Evolutionary conservation across 108 stramenopile species (phyloP).

Genomic region (Nitzschia palea): DNA sequence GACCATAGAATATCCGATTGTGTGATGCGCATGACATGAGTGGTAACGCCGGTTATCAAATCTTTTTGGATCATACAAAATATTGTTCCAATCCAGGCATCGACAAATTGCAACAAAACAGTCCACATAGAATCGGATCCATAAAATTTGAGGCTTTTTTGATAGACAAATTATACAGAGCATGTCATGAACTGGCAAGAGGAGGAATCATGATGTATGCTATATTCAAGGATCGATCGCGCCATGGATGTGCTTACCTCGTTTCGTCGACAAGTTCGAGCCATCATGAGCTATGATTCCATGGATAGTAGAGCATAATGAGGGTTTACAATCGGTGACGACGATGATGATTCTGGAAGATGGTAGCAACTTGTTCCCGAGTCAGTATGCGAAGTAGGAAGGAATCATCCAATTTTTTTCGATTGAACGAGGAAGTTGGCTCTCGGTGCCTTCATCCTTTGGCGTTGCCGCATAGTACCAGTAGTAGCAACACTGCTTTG

Average conservation of each 20-base stretch:
- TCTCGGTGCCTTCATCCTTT: too few species aligned
- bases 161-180: slow-evolving; percentile 72
- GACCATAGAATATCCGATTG: slow-evolving; percentile 27
- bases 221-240: background rate
- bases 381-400: too few species aligned
- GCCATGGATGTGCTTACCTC: background rate
- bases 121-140: slow-evolving; percentile 54
- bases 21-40: slow-evolving; percentile 3
- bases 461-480: too few species aligned
- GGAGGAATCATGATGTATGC: background rate
- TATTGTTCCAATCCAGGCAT: slow-evolving; percentile 48
- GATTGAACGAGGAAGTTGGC: too few species aligned
- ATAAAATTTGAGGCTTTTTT: slow-evolving; percentile 46
- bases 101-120: slow-evolving; percentile 68
- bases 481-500: too few species aligned
- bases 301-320: background rate
- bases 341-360: too few species aligned
- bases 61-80: slow-evolving; percentile 8
- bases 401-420: too few species aligned
- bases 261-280: background rate
- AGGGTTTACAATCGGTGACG: background rate
- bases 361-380: too few species aligned
- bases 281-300: background rate
- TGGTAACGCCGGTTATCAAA: background rate
- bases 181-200: slow-evolving; percentile 39